Conservation (phyloP, 2,329 filamentous ascomycete genomes). For the Pseudogymnoascus sp. region DNA sequence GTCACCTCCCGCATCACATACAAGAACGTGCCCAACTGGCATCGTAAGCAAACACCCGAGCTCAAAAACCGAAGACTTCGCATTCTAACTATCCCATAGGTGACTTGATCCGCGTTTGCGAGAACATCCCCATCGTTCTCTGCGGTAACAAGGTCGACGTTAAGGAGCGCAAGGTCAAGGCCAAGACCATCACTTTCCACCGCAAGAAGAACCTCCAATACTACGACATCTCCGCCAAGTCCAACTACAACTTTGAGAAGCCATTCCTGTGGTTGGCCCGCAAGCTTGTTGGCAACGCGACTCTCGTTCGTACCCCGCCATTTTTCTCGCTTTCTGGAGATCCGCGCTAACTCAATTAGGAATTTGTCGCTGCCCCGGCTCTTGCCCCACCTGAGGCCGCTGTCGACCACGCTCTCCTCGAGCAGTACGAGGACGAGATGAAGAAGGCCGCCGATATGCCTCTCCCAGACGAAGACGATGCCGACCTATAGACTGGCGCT, state of each 20-base stretch:
- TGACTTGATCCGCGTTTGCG: slow-evolving; percentile 97
- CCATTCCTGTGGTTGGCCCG: slow-evolving; percentile 98
- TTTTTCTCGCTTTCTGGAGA: slow-evolving; percentile 19
- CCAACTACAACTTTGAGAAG: slow-evolving; percentile 99
- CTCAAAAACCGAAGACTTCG: not conserved
- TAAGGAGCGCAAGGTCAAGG: slow-evolving; percentile 99
- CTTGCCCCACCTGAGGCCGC: slow-evolving; percentile 88
- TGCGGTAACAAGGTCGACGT: slow-evolving; percentile 99
- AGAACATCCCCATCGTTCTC: slow-evolving; percentile 98
- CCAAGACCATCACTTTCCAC: slow-evolving; percentile 99
- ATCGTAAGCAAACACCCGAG: slow-evolving; percentile 61
- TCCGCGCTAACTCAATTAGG: slow-evolving; percentile 43
- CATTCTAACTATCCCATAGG: slow-evolving; percentile 43
- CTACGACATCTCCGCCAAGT: slow-evolving; percentile 99
- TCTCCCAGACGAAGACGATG: slow-evolving; percentile 90
- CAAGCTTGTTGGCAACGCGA: slow-evolving; percentile 93
- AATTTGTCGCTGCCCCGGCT: slow-evolving; percentile 92
- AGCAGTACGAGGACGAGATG: slow-evolving; percentile 86
- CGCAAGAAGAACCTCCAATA: slow-evolving; percentile 99
- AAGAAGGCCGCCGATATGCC: slow-evolving; percentile 69
- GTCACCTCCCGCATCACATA: slow-evolving; percentile 99
- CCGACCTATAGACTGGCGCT: slow-evolving; percentile 39
- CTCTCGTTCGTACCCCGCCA: slow-evolving; percentile 54
- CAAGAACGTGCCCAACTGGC: slow-evolving; percentile 99
- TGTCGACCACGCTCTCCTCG: slow-evolving; percentile 77